These are phyloP conservation scores for Lagenidium giganteum DNA, from an alignment of 352 stramenopile species.

Conservation along the genomic window DNA sequence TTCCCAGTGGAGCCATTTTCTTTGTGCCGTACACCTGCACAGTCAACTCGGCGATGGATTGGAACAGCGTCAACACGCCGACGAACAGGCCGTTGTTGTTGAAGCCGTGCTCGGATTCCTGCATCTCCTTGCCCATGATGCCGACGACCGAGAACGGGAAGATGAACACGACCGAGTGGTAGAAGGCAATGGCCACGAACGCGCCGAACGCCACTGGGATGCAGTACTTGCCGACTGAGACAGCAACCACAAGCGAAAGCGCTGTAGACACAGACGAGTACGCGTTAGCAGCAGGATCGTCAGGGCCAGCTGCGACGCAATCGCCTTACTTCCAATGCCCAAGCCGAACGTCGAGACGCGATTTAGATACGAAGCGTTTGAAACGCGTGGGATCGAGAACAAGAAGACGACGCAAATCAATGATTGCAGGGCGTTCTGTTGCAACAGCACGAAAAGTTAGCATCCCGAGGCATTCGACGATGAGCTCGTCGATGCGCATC, in stretches of 20 bases:
- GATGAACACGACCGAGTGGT: constrained; percentile 55
- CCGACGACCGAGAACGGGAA: constrained; percentile 78
- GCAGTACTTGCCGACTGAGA: constrained; percentile 40
- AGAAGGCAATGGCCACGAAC: constrained; percentile 55
- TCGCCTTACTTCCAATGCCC: constrained; percentile 39
- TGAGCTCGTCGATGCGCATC: neutral
- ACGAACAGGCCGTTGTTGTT: constrained; percentile 84
- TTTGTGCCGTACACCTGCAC: constrained; percentile 73
- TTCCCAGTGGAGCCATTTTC: constrained; percentile 51
- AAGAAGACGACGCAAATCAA: constrained; percentile 51
- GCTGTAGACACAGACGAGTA: constrained; percentile 21
- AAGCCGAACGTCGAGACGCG: constrained; percentile 37
- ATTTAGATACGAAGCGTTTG: constrained; percentile 44
- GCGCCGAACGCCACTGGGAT: constrained; percentile 40
- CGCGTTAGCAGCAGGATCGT: too few relatives aligned
- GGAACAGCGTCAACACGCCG: constrained; percentile 64
- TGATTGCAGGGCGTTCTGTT: constrained; percentile 56
- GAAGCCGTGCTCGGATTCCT: constrained; percentile 55
- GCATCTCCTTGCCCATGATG: constrained; percentile 77
- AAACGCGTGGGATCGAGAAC: constrained; percentile 43
- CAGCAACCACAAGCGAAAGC: constrained; percentile 38
- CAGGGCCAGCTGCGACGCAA: neutral
- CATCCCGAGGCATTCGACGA: neutral
- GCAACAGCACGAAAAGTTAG: constrained; percentile 1
- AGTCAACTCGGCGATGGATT: constrained; percentile 53